A percentile compares a stretch with the other conserved stretches of the same genome.
Conservation (phyloP, 805 yeast species). For the Candida ipomoeae region DNA sequence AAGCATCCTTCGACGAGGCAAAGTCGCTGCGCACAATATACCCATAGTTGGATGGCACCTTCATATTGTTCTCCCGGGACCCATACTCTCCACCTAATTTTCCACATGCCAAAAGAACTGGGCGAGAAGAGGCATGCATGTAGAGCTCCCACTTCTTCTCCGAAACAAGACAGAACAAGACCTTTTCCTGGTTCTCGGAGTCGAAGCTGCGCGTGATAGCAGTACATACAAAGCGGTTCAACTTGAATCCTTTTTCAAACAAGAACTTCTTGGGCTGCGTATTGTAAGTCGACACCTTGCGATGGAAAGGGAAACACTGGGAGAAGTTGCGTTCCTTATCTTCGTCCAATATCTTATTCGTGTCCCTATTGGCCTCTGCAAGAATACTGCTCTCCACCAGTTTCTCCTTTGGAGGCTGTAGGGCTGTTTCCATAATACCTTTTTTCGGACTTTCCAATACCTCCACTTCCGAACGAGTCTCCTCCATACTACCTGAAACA, state of each 20-base stretch:
- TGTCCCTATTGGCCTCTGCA: neutral
- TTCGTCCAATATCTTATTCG: slow-evolving; percentile 20
- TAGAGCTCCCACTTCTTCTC: slow-evolving; percentile 75
- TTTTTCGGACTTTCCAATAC: neutral
- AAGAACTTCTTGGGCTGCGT: slow-evolving; percentile 48
- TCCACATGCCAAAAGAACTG: slow-evolving; percentile 63
- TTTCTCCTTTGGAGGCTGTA: neutral
- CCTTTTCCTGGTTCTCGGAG: slow-evolving; percentile 51
- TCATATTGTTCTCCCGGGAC: slow-evolving; percentile 25
- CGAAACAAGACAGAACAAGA: slow-evolving; percentile 60
- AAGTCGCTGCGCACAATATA: slow-evolving; percentile 28
- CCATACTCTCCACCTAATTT: slow-evolving; percentile 69
- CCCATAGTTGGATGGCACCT: slow-evolving; percentile 19
- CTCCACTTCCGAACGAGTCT: neutral
- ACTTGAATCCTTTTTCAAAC: slow-evolving; percentile 22
- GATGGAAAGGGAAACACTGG: slow-evolving; percentile 78
- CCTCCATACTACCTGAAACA: neutral
- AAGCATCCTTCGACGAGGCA: slow-evolving; percentile 10
- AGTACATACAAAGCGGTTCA: slow-evolving; percentile 26
- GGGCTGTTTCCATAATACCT: neutral
- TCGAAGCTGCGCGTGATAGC: slow-evolving; percentile 31
- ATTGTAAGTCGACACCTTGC: slow-evolving; percentile 49
- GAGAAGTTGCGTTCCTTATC: slow-evolving; percentile 63
- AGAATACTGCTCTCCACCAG: neutral
- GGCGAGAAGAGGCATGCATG: slow-evolving; percentile 42